Conservation (phyloP, 306 rosid genomes). For the Arachis hypogaea region DNA sequence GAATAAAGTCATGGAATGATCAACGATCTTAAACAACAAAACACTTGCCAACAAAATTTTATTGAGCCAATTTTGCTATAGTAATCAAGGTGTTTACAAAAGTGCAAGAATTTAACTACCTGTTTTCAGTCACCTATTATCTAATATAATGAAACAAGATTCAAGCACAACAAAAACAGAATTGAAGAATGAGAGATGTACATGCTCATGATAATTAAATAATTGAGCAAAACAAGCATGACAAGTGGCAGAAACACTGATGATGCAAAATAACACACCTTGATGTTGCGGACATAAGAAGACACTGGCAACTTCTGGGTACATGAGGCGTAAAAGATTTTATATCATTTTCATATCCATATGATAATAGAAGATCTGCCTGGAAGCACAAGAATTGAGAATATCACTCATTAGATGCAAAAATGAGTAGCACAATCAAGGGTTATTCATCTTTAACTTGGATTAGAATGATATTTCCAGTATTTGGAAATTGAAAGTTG, state of each 20-base stretch:
- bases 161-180: neutral
- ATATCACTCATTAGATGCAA: constrained; percentile 24
- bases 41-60: constrained; percentile 6
- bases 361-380: constrained; percentile 97
- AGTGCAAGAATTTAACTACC: neutral
- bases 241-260: constrained; percentile 16
- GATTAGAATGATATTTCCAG: constrained; percentile 5
- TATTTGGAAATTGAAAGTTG: neutral
- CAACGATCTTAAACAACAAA: constrained; percentile 2
- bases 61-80: constrained; percentile 8
- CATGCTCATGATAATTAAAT: constrained; percentile 31
- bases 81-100: constrained; percentile 19
- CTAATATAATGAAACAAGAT: constrained; percentile 9
- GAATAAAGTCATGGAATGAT: constrained; percentile 13
- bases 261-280: constrained; percentile 58
- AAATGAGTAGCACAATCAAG: neutral
- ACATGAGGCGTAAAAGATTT: constrained; percentile 77
- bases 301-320: constrained; percentile 91
- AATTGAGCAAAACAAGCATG: constrained; percentile 11
- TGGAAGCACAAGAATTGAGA: constrained; percentile 45
- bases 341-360: constrained; percentile 87
- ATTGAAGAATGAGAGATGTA: constrained; percentile 1
- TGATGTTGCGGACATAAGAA: constrained; percentile 96
- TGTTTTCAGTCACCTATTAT: constrained; percentile 18
- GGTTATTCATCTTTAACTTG: constrained; percentile 16